Evolutionary conservation across 106 monocot genomes (phyloP).

Genomic region (Dendrobium huoshanense): DNA sequence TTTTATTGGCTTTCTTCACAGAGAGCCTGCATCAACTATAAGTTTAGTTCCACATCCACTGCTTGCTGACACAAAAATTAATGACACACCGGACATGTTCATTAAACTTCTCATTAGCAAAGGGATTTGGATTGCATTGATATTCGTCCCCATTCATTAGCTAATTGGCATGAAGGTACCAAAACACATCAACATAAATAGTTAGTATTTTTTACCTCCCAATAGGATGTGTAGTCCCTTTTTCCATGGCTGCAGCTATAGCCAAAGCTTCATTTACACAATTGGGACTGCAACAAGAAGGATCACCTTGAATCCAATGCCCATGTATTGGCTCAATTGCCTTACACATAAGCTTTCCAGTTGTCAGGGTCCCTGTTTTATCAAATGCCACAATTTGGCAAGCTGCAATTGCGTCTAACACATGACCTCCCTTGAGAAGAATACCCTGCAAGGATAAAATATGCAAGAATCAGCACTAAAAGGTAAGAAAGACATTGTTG

Average conservation of each 20-base stretch:
- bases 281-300: conserved; percentile 70
- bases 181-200: conserved; percentile 1
- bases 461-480: neutral
- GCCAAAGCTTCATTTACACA: conserved; percentile 98
- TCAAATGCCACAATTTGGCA: conserved; percentile 88
- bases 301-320: conserved; percentile 24
- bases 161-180: neutral
- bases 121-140: neutral
- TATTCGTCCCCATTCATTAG: neutral
- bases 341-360: conserved; percentile 88
- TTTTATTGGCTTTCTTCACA: neutral
- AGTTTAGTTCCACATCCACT: neutral
- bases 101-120: neutral
- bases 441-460: conserved; percentile 53
- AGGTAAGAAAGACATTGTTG: neutral
- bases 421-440: conserved; percentile 92
- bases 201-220: conserved; percentile 52
- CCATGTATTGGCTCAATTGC: conserved; percentile 99
- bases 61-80: neutral
- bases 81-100: neutral
- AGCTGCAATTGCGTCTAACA: conserved; percentile 85
- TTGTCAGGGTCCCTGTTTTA: conserved; percentile 97
- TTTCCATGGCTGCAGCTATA: conserved; percentile 96
- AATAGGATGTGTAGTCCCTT: conserved; percentile 97
- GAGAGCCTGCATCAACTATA: neutral